Base-by-base conservation (phyloP, 352 stramenopile species). In the Pythium grandisporangium region DNA sequence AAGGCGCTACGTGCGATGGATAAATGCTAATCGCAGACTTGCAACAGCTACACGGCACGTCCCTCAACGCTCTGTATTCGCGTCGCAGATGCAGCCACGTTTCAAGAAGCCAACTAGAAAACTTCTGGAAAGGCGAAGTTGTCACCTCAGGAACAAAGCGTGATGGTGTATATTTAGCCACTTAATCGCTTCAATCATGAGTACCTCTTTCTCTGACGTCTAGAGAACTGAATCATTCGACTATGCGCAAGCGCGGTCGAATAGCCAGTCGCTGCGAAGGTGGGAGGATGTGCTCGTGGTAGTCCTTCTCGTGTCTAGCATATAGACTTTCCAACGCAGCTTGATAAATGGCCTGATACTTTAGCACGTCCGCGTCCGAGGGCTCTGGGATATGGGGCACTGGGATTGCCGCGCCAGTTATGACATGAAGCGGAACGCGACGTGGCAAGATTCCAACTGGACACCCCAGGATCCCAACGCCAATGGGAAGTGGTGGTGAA, bases 271-370 rank as follows among this genome's bases (percentile, higher is more conserved):
- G 63, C 25, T 72, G 40, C 19, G 56, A 36, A n/a, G 45, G 14
- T 5, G 53, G 58, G 8, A 73, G 35, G 24, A 73, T 51, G 11
- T 59, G 46, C 32, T 68, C 50, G 41, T 70, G 68, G 30, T 73
- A 82, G 13, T 50, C 37, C 32, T 51, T 30, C 29, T 61, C 55
- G 43, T 86, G 68, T 11, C 69, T 58, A 25, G 66, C 45, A 43
- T 71, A 83, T n/a, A 84, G 58, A 29, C 61, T 53, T 35, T 66
- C 43, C 13, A 84, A 51, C 33, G 53, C 66, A 1, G 38, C 39
- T 13, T 59, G 61, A 37, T 84, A 84, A 21, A 60, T 42, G 16
- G 37, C 41, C 39, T 83, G 70, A 41, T 71, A 69, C 45, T 72
- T 51, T 11, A 56, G 43, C 23, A 84, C 47, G 51, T 79, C 59